Evolutionary conservation across 2,329 filamentous ascomycete species (phyloP), one percentile per base, ranked within the genome.

Genomic region (Aspergillus fischeri): DNA sequence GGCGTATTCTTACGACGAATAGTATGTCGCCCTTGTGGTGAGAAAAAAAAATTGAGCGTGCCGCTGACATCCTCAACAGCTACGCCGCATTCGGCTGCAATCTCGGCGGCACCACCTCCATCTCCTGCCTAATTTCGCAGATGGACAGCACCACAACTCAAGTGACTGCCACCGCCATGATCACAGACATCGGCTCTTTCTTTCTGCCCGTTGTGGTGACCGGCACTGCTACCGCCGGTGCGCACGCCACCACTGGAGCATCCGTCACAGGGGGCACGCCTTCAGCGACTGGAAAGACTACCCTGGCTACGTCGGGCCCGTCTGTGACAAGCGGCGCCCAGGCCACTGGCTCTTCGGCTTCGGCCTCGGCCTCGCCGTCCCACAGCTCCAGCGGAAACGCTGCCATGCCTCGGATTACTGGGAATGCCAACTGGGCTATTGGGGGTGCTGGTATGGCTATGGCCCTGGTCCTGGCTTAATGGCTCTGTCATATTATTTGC

Each of bases 401-500:
- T 38, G 69, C 67, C 27, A 28, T 62, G 44, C 58, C 60, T 20
- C 56, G 63, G 48, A 52, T 64, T 29, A 62, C 61, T 9, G 58
- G 61, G 45, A 56, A 60, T 55, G 25, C 58, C 58, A 20, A 41
- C 51, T 70, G 66, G 69, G 57, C 67, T 27, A 58, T 66, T 7
- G 63, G 65, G 27, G 69, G 67, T 49, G 68, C 67, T 17, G 66
- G 60, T 17, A 48, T 68, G 60, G 66, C 63, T 10, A 28, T 72
- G 42, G 63, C 61, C 45, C 56, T 66, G 55, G 69, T 64, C 54
- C 62, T 72, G 51, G 65, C 56, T 27, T 71, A 67, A 63, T 25
- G 7, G 24, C 29, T 44, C 29, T 42, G 52, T 11, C 32, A 21
- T 6, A 24, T n/a, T 17, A 7, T 1, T 38, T 7, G 32, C 32